These are phyloP conservation scores for Pseudoturritis turrita DNA, from an alignment of 345 rosid species.

Conservation along the genomic window DNA sequence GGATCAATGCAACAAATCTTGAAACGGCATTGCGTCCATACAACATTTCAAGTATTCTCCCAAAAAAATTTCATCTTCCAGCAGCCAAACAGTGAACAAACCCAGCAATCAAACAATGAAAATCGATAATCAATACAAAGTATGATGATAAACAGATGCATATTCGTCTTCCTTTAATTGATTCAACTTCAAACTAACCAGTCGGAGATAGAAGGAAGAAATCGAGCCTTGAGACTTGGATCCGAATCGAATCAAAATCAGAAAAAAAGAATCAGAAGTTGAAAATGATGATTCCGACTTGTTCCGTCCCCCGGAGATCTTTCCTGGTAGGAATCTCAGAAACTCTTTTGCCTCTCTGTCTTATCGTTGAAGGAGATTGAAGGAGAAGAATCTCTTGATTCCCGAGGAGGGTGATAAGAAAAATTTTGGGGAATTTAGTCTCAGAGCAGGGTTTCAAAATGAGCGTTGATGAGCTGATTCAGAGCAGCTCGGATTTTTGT, in stretches of 20 bases:
- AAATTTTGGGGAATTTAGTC: constrained; percentile 9
- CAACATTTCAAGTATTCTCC: background rate
- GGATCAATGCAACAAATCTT: background rate
- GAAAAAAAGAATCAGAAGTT: background rate
- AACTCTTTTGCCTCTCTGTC: constrained; percentile 3
- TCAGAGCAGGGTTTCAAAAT: no score
- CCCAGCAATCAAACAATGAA: background rate
- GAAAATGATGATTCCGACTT: background rate
- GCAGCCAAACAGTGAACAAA: constrained; percentile 28
- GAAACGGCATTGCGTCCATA: background rate
- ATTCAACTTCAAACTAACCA: constrained; percentile 15
- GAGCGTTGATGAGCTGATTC: no score
- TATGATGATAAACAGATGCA: background rate
- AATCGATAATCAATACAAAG: background rate
- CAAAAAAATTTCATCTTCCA: constrained; percentile 27
- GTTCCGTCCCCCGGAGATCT: background rate
- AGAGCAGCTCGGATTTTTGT: no score
- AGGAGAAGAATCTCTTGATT: constrained; percentile 1
- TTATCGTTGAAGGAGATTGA: background rate
- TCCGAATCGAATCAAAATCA: background rate
- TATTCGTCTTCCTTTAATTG: background rate
- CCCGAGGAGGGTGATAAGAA: background rate
- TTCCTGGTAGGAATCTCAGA: background rate
- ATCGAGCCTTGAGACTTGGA: background rate
- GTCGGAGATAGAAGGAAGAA: background rate